Base-by-base conservation (phyloP, 345 rosid species). In the Dovyalis caffra region DNA sequence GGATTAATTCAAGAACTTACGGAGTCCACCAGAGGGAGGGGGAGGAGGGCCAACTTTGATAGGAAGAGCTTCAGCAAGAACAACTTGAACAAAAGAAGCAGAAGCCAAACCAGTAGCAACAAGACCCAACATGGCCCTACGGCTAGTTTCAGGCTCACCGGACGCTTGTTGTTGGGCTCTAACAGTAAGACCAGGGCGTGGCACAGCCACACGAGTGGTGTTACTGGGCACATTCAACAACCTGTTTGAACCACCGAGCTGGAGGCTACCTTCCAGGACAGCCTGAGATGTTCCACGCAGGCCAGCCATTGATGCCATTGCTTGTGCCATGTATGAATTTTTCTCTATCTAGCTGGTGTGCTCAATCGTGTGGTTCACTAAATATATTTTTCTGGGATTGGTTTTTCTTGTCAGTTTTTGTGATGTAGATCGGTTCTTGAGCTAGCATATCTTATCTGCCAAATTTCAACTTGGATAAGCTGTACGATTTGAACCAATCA, bases 11-110 rank as follows among this genome's bases (percentile, higher is more conserved):
- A 67, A 15, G 15, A 37, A 89, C 98, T 89, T 87, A 95, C 98
- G 88, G 65, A 95, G 87, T 35, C 99, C 99, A 29, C 97, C 99
- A 38, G 97, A 92, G 28, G 92, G 99, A 35, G 92, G 87, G 0
- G 99, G 99, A 70, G 97, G 93, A 16, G 94, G 92, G 56, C 99
- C 98, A 15, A 95, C 76, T 79, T 89, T 92, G 89, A 95, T 95
- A 31, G 97, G 68, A 28, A 6, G 51, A 74, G 87, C 91, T 1
- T 83, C 97, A 9, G 98, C 99, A 23, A 91, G 84, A 28, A 92
- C 97, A 40, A 86, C 91, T 66, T 87, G 90, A 76, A 85, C 98
- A 60, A 89, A 86, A 35, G 97, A 88, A 3, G 90, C 91, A 0
- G 94, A 79, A 18, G 88, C 96, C 72, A 92, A 76, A 62, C 94